These are phyloP conservation scores for Cnidoscolus chayamansa DNA, from an alignment of 441 rosid species.

Conservation along the genomic window DNA sequence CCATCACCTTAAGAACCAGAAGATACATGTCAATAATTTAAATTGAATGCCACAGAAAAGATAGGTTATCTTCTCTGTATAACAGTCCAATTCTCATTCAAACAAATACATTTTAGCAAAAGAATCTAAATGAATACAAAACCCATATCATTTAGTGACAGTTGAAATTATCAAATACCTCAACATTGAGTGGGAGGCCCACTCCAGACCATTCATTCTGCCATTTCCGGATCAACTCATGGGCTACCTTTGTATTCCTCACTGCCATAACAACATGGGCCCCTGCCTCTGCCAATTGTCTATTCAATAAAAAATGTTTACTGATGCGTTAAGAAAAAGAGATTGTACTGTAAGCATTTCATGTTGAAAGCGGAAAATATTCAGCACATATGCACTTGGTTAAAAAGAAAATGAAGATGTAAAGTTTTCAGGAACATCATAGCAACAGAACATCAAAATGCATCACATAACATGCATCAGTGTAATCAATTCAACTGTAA, in stretches of 20 bases:
- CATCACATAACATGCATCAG: background rate
- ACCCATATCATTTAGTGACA: background rate
- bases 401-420: background rate
- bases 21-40: conserved; percentile 11
- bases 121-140: background rate
- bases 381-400: background rate
- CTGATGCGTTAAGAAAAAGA: background rate
- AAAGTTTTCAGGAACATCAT: background rate
- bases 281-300: conserved; percentile 94
- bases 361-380: background rate
- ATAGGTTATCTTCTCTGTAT: background rate
- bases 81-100: background rate
- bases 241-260: conserved; percentile 73
- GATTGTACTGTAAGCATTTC: background rate
- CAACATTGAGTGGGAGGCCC: conserved; percentile 77
- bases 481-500: background rate
- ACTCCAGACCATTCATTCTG: conserved; percentile 66
- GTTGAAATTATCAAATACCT: conserved; percentile 36
- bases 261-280: conserved; percentile 99
- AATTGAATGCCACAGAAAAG: background rate
- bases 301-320: conserved; percentile 18
- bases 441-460: background rate
- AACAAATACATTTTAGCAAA: background rate
- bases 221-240: conserved; percentile 73
- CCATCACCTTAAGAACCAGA: conserved; percentile 64